Evolutionary conservation across 805 yeast species (phyloP), one percentile per base, ranked within the genome.

Genomic region (Myxozyma udenii): DNA sequence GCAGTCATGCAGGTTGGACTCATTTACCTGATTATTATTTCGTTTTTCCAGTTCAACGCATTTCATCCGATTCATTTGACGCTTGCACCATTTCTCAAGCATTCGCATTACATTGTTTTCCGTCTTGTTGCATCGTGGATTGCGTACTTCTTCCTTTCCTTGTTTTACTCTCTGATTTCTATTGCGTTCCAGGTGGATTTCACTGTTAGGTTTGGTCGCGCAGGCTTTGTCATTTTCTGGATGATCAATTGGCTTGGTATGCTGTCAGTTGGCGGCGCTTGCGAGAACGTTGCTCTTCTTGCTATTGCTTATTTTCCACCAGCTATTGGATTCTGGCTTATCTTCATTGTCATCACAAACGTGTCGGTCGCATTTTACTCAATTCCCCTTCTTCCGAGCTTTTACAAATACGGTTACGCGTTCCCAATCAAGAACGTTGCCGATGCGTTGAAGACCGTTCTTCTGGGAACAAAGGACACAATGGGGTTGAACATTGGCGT

Each of bases 221-320:
- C 81, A 5, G 95, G 95, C 0, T 85, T 85, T 67, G 75, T 86
- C 36, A 81, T 85, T 1, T 78, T 77, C 56, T 87, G 95, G 95
- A 75, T 83, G 78, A 60, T 80, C 32, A 74, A 81, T 4, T 86
- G 71, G 65, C 60, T 86, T 44, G 78, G 87, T 4, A 81, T 86
- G 87, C 69, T 80, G 56, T 86, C 90, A 0, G 84, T 85, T 30
- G 95, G 95, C 52, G 79, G 85, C 40, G 81, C 84, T 28, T 84
- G 82, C 63, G 93, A 86, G 67, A 79, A 83, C 55, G 69, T 77
- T 60, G 80, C 81, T 0, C 64, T 80, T 66, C 28, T 84, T 4
- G 64, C 77, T 4, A 69, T 83, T 43, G 67, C 80, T 4, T 49
- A 71, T 14, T 73, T 74, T 45, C 91, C 93, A 0, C 87, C 88